Percentiles rank a stretch among this genome's conserved stretches.
Conservation (phyloP, 2,329 filamentous ascomycete genomes). For the Clarireedia paspali region DNA sequence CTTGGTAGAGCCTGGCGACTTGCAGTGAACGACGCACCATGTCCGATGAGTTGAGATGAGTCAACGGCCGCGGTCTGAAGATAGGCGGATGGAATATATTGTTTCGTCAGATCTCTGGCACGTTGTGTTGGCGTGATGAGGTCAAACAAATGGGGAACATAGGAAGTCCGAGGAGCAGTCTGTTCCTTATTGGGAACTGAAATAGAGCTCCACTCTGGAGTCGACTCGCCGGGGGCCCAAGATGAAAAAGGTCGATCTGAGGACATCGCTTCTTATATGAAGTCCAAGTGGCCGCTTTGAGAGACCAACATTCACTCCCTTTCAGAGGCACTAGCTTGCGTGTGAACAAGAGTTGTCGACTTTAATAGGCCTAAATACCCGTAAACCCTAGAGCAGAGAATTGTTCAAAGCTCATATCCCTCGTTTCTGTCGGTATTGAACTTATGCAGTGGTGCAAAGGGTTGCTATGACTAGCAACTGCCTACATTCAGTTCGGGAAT, state of each 20-base stretch:
- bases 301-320: too few species aligned
- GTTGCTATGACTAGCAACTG: too few species aligned
- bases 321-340: too few species aligned
- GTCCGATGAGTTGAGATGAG: background rate
- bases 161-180: background rate
- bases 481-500: too few species aligned
- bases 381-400: too few species aligned
- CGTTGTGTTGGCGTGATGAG: background rate
- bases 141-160: slow-evolving; percentile 1
- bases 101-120: background rate
- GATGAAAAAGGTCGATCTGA: background rate
- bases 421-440: too few species aligned
- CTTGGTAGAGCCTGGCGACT: background rate
- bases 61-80: background rate
- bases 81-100: background rate
- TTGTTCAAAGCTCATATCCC: too few species aligned
- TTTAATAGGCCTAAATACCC: too few species aligned
- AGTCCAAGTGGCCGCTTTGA: too few species aligned
- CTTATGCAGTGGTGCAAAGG: too few species aligned
- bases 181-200: background rate
- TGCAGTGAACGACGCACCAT: background rate
- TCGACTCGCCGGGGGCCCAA: background rate
- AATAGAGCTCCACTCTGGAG: background rate
- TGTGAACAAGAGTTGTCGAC: too few species aligned
- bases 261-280: background rate